Percentiles rank a stretch among this genome's conserved stretches.
Conservation (phyloP, 495 filamentous ascomycete genomes). For the Annulohypoxylon maeteangense region DNA sequence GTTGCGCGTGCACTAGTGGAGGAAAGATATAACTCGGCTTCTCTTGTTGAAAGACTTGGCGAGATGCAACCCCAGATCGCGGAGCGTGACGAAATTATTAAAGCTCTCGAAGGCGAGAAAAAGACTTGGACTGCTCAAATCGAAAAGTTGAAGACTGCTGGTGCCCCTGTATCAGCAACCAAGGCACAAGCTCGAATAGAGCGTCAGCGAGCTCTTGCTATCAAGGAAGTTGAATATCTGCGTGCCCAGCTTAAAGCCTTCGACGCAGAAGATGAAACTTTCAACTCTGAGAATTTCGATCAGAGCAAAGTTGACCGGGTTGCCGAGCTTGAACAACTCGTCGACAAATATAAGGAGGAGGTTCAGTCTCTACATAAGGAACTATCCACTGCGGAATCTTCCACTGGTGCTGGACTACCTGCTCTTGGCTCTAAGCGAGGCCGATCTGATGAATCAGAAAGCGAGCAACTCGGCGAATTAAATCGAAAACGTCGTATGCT, state of each 20-base stretch:
- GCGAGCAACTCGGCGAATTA: constrained; percentile 83
- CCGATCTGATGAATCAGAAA: constrained; percentile 68
- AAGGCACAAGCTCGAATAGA: constrained; percentile 77
- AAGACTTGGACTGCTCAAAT: constrained; percentile 69
- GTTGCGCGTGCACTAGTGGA: constrained; percentile 85
- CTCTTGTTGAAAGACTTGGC: constrained; percentile 80
- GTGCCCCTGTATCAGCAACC: constrained; percentile 62
- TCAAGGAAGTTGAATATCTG: constrained; percentile 93
- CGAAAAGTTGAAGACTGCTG: constrained; percentile 70
- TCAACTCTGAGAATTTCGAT: constrained; percentile 81
- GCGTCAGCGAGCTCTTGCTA: constrained; percentile 81
- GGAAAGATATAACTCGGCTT: constrained; percentile 80
- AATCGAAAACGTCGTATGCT: constrained; percentile 85
- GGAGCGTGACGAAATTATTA: constrained; percentile 83
- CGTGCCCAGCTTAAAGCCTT: constrained; percentile 92
- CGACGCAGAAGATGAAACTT: constrained; percentile 86
- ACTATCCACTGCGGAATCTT: constrained; percentile 68
- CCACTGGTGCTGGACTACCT: constrained; percentile 44
- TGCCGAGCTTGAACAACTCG: constrained; percentile 80
- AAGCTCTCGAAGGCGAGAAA: constrained; percentile 74
- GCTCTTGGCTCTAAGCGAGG: constrained; percentile 66
- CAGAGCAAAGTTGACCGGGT: constrained; percentile 79
- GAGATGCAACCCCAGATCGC: constrained; percentile 79
- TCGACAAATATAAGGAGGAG: constrained; percentile 91
- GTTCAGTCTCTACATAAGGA: constrained; percentile 77